Percentiles rank a stretch among this genome's conserved stretches.
phyloP scores from a whole-genome alignment of 1,139 yeast genomes.

The Geotrichum fermentans region DNA sequence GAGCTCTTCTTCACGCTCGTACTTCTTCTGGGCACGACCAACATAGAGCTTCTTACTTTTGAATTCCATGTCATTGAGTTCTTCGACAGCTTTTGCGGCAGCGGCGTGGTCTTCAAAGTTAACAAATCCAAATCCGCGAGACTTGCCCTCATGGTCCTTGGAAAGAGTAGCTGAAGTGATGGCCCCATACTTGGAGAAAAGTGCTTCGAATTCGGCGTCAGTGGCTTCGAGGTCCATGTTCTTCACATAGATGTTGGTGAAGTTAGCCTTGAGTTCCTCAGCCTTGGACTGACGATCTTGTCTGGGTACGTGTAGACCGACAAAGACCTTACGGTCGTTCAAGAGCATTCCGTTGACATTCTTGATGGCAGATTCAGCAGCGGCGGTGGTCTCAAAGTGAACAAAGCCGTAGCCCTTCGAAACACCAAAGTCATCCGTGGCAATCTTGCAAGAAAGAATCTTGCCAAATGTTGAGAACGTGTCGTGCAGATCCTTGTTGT shows the following conservation, averaged over 20 bases:
- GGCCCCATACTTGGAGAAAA: slow-evolving; percentile 70
- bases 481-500: slow-evolving; percentile 97
- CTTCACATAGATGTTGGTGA: slow-evolving; percentile 92
- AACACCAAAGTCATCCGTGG: slow-evolving; percentile 85
- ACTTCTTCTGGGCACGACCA: slow-evolving; percentile 98
- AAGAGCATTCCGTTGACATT: slow-evolving; percentile 97
- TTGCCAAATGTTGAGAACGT: slow-evolving; percentile 96
- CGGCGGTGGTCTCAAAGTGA: slow-evolving; percentile 89
- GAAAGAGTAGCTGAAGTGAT: slow-evolving; percentile 83
- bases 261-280: slow-evolving; percentile 87
- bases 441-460: slow-evolving; percentile 95
- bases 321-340: slow-evolving; percentile 94
- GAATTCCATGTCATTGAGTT: slow-evolving; percentile 79
- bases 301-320: slow-evolving; percentile 89
- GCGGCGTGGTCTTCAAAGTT: slow-evolving; percentile 83
- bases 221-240: slow-evolving; percentile 74
- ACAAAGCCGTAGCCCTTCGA: slow-evolving; percentile 98
- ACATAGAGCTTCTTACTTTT: slow-evolving; percentile 85
- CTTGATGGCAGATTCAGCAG: slow-evolving; percentile 93
- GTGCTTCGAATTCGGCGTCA: slow-evolving; percentile 60
- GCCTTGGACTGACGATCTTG: slow-evolving; percentile 94
- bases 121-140: slow-evolving; percentile 94
- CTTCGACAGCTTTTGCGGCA: slow-evolving; percentile 90
- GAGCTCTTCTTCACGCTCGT: slow-evolving; percentile 95
- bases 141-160: slow-evolving; percentile 80